Evolutionary conservation across 2,329 filamentous ascomycete genomes (phyloP).

Genomic region (Pseudogymnoascus sp.): DNA sequence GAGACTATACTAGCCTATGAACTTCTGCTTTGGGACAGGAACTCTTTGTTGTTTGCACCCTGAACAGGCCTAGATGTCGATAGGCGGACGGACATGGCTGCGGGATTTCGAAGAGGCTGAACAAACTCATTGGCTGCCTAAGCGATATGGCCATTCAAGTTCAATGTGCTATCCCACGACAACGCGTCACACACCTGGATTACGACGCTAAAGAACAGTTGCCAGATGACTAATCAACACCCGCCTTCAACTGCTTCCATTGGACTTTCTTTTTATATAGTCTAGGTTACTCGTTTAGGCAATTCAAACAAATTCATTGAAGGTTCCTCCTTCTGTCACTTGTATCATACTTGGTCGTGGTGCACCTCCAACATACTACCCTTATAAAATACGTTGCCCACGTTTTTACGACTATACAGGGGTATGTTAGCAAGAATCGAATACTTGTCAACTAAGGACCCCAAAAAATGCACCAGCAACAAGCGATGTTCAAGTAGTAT

Average conservation of each 20-base stretch:
- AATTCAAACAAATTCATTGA: background rate
- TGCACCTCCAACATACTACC: background rate
- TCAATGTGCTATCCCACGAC: background rate
- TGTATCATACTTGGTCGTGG: background rate
- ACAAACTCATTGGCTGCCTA: background rate
- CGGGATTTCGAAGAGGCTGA: constrained; percentile 1
- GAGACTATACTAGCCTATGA: background rate
- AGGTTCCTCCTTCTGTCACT: background rate
- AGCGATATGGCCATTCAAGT: constrained; percentile 5
- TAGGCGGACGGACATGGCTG: constrained; percentile 2
- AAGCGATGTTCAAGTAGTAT: background rate
- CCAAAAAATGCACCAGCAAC: background rate
- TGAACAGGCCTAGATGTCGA: constrained; percentile 5
- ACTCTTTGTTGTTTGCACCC: constrained; percentile 7
- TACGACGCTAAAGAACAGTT: background rate
- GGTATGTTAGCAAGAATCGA: background rate
- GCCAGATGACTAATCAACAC: background rate
- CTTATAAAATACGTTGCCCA: background rate
- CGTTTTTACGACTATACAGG: background rate
- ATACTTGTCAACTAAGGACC: background rate
- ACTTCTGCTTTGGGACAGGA: constrained; percentile 1
- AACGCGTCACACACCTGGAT: constrained; percentile 4
- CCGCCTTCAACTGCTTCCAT: background rate
- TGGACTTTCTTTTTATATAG: background rate
- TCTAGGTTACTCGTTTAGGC: background rate